phyloP scores from a whole-genome alignment of 257 asterid species.

The Solanum pinnatisectum region DNA sequence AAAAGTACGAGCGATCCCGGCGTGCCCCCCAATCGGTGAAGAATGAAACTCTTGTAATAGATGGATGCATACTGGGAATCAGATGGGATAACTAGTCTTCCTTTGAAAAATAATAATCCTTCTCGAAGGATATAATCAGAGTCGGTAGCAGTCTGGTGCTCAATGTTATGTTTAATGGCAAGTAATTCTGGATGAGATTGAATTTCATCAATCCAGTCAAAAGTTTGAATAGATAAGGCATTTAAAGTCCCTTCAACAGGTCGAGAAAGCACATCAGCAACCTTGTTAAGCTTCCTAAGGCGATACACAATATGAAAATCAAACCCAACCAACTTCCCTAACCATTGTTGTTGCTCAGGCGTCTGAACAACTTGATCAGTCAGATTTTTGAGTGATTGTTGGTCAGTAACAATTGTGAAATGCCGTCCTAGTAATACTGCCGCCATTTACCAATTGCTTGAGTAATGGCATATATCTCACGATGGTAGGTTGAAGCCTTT shows the following conservation, averaged over 20 bases:
- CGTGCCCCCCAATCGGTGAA: background rate
- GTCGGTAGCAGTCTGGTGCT: background rate
- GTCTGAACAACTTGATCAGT: background rate
- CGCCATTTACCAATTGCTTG: background rate
- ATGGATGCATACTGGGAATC: background rate
- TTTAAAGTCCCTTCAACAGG: background rate
- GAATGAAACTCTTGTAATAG: background rate
- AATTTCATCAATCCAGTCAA: background rate
- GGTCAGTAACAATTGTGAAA: background rate
- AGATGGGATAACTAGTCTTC: background rate
- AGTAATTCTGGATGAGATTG: background rate
- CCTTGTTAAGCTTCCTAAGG: background rate
- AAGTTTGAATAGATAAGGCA: background rate
- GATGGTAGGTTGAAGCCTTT: background rate
- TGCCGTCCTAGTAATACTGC: rapidly evolving
- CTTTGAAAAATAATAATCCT: background rate
- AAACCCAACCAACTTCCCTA: background rate
- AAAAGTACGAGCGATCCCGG: background rate
- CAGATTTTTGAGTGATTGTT: background rate
- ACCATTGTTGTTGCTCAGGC: background rate
- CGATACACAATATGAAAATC: background rate
- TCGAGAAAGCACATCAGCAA: background rate
- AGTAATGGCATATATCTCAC: background rate
- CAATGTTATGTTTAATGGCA: background rate
- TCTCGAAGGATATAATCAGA: background rate